A percentile compares a stretch with the other conserved stretches of the same genome.
phyloP scores from a whole-genome alignment of 257 asterid species.

The Solanum microdontum region DNA sequence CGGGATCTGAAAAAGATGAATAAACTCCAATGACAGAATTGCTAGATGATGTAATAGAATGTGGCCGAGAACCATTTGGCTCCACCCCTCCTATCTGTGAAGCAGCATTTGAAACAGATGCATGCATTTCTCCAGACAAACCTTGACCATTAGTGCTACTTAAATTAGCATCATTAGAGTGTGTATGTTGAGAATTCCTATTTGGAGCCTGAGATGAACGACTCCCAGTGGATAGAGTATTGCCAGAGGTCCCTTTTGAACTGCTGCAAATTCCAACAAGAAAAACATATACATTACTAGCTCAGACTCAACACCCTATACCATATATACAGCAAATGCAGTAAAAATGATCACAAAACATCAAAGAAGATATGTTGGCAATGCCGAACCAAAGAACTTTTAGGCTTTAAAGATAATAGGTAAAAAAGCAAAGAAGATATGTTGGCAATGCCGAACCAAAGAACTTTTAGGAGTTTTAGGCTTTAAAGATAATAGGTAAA shows the following conservation, averaged over 20 bases:
- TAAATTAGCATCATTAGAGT: conserved; percentile 34
- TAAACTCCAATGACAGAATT: conserved; percentile 72
- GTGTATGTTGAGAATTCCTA: conserved; percentile 37
- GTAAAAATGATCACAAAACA: not conserved
- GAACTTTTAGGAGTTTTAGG: not conserved
- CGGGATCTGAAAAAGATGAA: conserved; percentile 92
- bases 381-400: not conserved
- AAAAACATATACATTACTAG: not conserved
- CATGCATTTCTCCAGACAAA: conserved; percentile 35
- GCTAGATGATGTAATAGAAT: conserved; percentile 43
- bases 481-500: not conserved
- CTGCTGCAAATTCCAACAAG: conserved; percentile 18
- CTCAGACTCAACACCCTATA: not conserved
- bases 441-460: not conserved
- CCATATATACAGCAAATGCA: not conserved
- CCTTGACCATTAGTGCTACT: conserved; percentile 38
- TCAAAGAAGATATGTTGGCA: not conserved
- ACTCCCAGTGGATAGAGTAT: conserved; percentile 33
- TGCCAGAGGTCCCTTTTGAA: conserved; percentile 36
- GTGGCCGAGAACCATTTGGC: conserved; percentile 33
- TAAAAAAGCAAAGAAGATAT: not conserved
- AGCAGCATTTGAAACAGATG: conserved; percentile 23
- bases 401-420: not conserved
- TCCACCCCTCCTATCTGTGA: conserved; percentile 31
- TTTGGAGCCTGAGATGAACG: conserved; percentile 29